These are phyloP conservation scores for Pachysolen tannophilus DNA, from an alignment of 805 yeast species.

Conservation along the genomic window DNA sequence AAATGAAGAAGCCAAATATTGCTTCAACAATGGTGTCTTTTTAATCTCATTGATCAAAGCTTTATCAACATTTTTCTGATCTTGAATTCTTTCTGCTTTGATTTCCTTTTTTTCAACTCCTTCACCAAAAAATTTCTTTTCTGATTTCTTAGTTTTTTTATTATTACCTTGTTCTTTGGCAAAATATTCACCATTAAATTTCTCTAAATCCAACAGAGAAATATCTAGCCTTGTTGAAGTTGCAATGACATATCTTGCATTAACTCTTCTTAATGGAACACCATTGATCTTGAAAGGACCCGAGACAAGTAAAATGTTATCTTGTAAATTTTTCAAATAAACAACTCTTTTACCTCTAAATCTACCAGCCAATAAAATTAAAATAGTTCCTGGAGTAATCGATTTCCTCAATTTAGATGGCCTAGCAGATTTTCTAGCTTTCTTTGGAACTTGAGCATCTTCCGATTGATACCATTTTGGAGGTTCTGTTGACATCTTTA, in stretches of 20 bases:
- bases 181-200: slow-evolving; percentile 90
- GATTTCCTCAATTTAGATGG: slow-evolving; percentile 96
- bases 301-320: slow-evolving; percentile 92
- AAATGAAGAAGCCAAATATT: slow-evolving; percentile 92
- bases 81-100: slow-evolving; percentile 89
- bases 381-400: slow-evolving; percentile 95
- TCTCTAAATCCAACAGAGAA: slow-evolving; percentile 73
- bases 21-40: slow-evolving; percentile 95
- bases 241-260: slow-evolving; percentile 97
- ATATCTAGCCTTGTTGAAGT: slow-evolving; percentile 89
- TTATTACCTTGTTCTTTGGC: slow-evolving; percentile 94
- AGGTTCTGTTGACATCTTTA: slow-evolving; percentile 35
- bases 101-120: slow-evolving; percentile 74
- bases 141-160: slow-evolving; percentile 76
- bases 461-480: slow-evolving; percentile 94
- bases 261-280: slow-evolving; percentile 99
- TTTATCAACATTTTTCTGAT: slow-evolving; percentile 93
- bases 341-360: slow-evolving; percentile 99
- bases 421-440: slow-evolving; percentile 83
- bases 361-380: slow-evolving; percentile 96
- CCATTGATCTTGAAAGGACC: slow-evolving; percentile 99
- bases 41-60: slow-evolving; percentile 89
- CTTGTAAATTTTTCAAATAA: slow-evolving; percentile 92
- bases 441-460: slow-evolving; percentile 81
- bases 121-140: slow-evolving; percentile 84